phyloP scores from a whole-genome alignment of 2,329 filamentous ascomycete genomes.

The Alternaria triticimaculans region DNA sequence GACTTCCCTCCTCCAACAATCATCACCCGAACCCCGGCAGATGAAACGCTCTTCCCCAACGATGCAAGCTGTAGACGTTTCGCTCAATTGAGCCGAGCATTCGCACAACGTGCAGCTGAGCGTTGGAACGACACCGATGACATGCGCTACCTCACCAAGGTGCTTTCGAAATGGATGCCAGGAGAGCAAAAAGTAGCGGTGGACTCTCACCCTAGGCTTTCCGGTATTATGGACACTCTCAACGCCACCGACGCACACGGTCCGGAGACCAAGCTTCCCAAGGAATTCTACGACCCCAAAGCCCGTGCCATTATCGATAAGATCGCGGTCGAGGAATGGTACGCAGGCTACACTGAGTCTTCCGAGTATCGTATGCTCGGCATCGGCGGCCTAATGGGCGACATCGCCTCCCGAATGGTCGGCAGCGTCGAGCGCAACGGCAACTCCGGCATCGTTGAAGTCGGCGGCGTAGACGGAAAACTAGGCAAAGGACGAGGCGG shows the following conservation, averaged over 20 bases:
- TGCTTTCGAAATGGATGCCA: slow-evolving; percentile 87
- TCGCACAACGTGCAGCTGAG: slow-evolving; percentile 56
- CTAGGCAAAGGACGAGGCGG: slow-evolving; percentile 54
- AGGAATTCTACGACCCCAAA: slow-evolving; percentile 84
- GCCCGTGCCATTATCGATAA: slow-evolving; percentile 71
- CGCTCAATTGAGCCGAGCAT: slow-evolving; percentile 55
- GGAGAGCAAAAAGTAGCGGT: slow-evolving; percentile 73
- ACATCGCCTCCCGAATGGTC: slow-evolving; percentile 68
- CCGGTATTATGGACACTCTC: slow-evolving; percentile 92
- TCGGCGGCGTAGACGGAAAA: slow-evolving; percentile 43
- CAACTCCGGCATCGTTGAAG: slow-evolving; percentile 49
- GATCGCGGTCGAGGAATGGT: slow-evolving; percentile 92
- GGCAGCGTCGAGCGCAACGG: slow-evolving; percentile 45
- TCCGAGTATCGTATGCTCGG: slow-evolving; percentile 87
- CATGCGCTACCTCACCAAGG: slow-evolving; percentile 80
- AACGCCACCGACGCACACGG: slow-evolving; percentile 89
- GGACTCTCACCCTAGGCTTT: slow-evolving; percentile 81
- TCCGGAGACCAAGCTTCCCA: slow-evolving; percentile 76
- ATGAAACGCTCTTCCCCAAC: slow-evolving; percentile 60
- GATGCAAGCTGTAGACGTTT: slow-evolving; percentile 58
- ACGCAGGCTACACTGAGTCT: slow-evolving; percentile 81
- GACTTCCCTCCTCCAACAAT: slow-evolving; percentile 54
- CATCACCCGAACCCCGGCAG: slow-evolving; percentile 52
- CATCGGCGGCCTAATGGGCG: slow-evolving; percentile 83
- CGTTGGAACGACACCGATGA: slow-evolving; percentile 68